Conservation (phyloP, 441 rosid species). For the Populus hybrid region DNA sequence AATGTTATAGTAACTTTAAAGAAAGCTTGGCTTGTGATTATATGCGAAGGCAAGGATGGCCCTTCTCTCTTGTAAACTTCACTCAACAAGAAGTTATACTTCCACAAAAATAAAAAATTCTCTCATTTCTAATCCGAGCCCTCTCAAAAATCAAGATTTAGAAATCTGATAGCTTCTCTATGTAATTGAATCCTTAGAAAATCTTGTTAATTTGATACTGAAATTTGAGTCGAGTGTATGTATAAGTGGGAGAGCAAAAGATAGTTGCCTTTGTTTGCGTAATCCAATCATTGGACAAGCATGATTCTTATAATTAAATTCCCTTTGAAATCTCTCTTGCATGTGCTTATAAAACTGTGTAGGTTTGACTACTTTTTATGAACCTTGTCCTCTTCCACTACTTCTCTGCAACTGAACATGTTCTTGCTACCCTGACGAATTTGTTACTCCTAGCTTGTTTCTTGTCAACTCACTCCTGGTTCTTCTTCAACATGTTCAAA, state of each 20-base stretch:
- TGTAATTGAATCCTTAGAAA: not conserved
- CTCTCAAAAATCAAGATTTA: too few relatives aligned
- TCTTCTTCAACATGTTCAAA: not conserved
- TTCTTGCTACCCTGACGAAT: not conserved
- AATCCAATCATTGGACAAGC: too few relatives aligned
- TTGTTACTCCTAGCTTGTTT: not conserved
- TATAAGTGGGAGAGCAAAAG: too few relatives aligned
- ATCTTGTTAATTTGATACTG: not conserved
- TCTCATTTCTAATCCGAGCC: too few relatives aligned
- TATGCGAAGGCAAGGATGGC: not conserved
- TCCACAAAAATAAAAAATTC: too few relatives aligned
- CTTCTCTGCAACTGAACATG: not conserved
- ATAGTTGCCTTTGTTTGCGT: not conserved
- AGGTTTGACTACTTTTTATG: not conserved
- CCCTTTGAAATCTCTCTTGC: not conserved
- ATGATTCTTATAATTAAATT: too few relatives aligned
- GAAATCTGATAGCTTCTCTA: not conserved
- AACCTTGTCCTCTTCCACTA: not conserved
- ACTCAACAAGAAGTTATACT: too few relatives aligned
- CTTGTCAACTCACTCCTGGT: not conserved
- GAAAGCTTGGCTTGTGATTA: not conserved
- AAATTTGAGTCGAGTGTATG: too few relatives aligned
- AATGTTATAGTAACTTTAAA: too few relatives aligned
- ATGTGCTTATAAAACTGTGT: not conserved
- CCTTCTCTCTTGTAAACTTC: not conserved